Evolutionary conservation across 345 rosid genomes (phyloP), one percentile per base, ranked within the genome.

Genomic region (Brassica juncea): DNA sequence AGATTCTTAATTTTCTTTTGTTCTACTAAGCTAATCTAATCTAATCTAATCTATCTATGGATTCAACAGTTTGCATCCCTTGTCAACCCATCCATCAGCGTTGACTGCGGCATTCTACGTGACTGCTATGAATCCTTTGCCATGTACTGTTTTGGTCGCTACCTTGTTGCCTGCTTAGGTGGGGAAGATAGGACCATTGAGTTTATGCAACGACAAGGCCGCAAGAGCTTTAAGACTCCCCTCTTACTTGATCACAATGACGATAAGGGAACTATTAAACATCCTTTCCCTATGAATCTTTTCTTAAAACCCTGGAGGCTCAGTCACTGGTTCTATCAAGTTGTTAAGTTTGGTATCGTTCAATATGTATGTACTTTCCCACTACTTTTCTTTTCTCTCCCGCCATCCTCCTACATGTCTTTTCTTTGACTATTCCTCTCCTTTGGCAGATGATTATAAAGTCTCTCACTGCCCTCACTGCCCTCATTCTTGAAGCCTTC

Each of bases 101-200:
- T 96, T 83, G 92, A 96, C 80, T 84, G 90, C 75, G 97, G 85
- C 79, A 92, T 90, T 80, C 89, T 96, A 54, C 91, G 99, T 74
- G 99, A 96, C 84, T 87, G 99, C 87, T 96, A 96, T 71, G 99
- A 96, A 80, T 92, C 99, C 69, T 96, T 96, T 82, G 99, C 99
- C 74, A 93, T 96, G 98, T 96, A 96, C 88, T 96, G 99, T 89
- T 96, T 96, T 78, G 99, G 98, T 84, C 89, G 99, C 87, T 93
- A 96, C 84, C 97, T 96, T 66, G 86, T 93, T 74, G 99, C 97
- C 16, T 96, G 99, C 94, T 70, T 96, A 78, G 99, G 59, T 54
- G 59, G 59, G 23, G 59, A 54, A 54, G 59, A 54, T 15, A 54
- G 59, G 59, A 54, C 59, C 25, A 54, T 54, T 54, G 59, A 54